Percentiles rank a stretch among this genome's conserved stretches.
Conservation (phyloP, 352 stramenopile genomes). For the Pythium periplocum region DNA sequence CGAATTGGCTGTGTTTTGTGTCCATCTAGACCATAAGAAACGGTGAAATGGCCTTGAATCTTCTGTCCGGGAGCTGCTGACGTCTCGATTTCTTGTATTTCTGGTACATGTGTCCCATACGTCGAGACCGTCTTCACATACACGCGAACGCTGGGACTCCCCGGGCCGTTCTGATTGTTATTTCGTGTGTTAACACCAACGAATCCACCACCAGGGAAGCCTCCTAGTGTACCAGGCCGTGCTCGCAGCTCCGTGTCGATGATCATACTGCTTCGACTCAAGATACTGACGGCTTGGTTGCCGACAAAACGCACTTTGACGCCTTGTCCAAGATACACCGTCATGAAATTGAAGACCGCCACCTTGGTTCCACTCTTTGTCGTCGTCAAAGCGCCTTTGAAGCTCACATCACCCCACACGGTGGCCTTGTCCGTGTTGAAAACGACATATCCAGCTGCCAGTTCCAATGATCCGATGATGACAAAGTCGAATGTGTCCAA, state of each 20-base stretch:
- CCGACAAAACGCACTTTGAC: conserved; percentile 87
- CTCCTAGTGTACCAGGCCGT: conserved; percentile 87
- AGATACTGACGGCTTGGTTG: conserved; percentile 79
- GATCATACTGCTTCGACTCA: conserved; percentile 89
- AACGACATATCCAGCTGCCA: conserved; percentile 66
- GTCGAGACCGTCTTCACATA: conserved; percentile 92
- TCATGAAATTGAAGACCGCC: conserved; percentile 96
- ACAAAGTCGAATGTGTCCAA: conserved; percentile 60
- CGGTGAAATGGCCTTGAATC: conserved; percentile 73
- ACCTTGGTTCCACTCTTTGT: conserved; percentile 83
- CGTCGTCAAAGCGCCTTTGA: conserved; percentile 51
- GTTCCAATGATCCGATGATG: conserved; percentile 70
- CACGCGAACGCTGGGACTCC: conserved; percentile 84
- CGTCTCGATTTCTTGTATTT: conserved; percentile 91
- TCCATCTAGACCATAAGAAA: conserved; percentile 24
- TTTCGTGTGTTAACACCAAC: conserved; percentile 47
- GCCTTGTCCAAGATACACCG: conserved; percentile 80
- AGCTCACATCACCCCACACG: conserved; percentile 48
- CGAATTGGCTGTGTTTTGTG: conserved; percentile 42
- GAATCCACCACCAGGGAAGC: conserved; percentile 90
- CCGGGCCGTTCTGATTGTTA: conserved; percentile 94
- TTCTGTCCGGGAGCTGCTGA: conserved; percentile 77
- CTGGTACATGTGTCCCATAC: conserved; percentile 70
- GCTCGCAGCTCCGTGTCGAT: conserved; percentile 85
- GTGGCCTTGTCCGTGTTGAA: conserved; percentile 66